Evolutionary conservation across 495 filamentous ascomycete genomes (phyloP).

Genomic region (Tuber borchii): DNA sequence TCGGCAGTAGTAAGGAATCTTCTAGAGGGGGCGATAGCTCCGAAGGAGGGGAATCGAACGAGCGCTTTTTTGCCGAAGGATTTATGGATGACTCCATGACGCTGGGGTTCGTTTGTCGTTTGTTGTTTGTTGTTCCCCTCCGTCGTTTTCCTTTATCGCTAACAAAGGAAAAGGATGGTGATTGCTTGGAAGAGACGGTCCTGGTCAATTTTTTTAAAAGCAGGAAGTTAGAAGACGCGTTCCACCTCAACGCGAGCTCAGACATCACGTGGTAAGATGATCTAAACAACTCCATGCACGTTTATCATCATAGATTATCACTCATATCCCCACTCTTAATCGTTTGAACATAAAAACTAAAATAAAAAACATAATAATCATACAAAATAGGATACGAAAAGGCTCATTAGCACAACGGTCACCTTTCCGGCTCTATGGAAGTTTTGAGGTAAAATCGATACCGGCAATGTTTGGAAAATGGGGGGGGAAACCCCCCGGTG

Average conservation of each 20-base stretch:
- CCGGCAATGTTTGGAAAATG: background rate
- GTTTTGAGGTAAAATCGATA: background rate
- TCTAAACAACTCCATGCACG: background rate
- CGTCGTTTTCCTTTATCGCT: background rate
- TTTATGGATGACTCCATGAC: background rate
- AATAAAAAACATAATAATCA: background rate
- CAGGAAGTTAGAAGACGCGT: background rate
- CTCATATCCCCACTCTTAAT: conserved; percentile 6
- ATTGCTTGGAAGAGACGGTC: background rate
- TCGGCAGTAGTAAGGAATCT: background rate
- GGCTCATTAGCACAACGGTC: background rate
- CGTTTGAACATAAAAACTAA: background rate
- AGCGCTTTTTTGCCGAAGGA: background rate
- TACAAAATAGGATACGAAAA: background rate
- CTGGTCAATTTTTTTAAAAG: background rate
- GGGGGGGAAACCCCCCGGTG: background rate
- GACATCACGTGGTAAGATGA: background rate
- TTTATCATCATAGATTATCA: conserved; percentile 27
- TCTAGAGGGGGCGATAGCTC: background rate
- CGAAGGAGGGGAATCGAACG: background rate
- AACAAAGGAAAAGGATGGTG: background rate
- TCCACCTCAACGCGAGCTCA: background rate
- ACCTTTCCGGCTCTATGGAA: background rate
- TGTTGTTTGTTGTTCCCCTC: background rate
- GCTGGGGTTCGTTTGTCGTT: background rate